These are phyloP conservation scores for Volvariella surrecta DNA, from an alignment of 1,284 basidiomycete genomes.

Conservation along the genomic window DNA sequence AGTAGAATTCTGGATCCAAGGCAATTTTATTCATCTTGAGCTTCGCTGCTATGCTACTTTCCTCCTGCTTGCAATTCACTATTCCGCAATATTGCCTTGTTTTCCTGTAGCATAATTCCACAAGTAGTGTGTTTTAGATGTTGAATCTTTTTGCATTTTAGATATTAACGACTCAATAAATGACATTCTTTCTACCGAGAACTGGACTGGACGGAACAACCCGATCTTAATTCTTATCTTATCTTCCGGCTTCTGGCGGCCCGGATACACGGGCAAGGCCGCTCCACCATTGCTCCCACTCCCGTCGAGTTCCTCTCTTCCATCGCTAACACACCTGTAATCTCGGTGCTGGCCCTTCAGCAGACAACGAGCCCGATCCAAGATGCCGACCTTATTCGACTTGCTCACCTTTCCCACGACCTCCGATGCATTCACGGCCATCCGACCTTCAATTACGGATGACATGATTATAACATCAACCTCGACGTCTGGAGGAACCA, in stretches of 20 bases:
- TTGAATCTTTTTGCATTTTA: too few relatives aligned
- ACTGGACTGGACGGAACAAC: not conserved
- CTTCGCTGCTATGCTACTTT: too few relatives aligned
- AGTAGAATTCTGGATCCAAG: too few relatives aligned
- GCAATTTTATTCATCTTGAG: too few relatives aligned
- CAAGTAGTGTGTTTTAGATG: too few relatives aligned
- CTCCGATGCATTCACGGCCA: constrained; percentile 41
- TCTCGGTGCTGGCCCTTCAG: not conserved
- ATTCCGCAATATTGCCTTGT: too few relatives aligned
- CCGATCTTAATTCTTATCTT: not conserved
- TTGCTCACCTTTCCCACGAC: constrained; percentile 45
- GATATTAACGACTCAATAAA: too few relatives aligned
- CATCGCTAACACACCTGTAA: not conserved
- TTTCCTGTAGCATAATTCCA: too few relatives aligned
- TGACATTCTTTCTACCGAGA: not conserved
- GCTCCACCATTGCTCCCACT: too few relatives aligned
- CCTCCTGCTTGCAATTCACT: too few relatives aligned
- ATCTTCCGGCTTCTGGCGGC: not conserved
- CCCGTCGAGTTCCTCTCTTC: not conserved
- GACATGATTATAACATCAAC: constrained; percentile 11
- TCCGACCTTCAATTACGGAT: constrained; percentile 22
- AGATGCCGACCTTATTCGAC: constrained; percentile 25
- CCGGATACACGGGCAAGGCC: not conserved
- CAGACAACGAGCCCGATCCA: not conserved
- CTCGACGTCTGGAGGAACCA: not conserved